Evolutionary conservation across 352 stramenopile genomes (phyloP).

Genomic region (Phytopythium mirpurense): DNA sequence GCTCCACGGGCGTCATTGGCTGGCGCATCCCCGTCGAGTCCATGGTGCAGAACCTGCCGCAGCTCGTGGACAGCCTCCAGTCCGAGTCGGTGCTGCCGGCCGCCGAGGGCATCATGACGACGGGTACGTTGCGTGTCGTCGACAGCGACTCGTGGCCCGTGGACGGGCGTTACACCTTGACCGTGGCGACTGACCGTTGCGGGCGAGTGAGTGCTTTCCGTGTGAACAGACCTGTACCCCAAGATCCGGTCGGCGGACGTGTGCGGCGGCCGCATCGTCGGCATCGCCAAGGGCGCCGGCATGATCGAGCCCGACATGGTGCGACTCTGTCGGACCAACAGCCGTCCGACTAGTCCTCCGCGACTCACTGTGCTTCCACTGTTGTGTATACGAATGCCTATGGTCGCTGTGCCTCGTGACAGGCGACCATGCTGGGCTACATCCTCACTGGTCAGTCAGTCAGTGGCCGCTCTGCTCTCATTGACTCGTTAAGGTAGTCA

Average conservation of each 20-base stretch:
- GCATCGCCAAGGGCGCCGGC: conserved; percentile 97
- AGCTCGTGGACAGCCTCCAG: conserved; percentile 88
- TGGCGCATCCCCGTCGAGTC: conserved; percentile 95
- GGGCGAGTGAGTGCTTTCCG: no score
- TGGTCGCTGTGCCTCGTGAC: neutral
- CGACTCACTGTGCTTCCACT: no score
- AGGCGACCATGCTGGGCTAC: conserved; percentile 84
- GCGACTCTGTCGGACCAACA: conserved; percentile 37
- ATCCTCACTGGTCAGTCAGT: conserved; percentile 69
- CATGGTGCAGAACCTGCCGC: conserved; percentile 77
- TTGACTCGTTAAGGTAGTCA: no score
- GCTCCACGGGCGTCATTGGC: conserved; percentile 97
- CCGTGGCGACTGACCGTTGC: no score
- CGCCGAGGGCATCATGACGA: conserved; percentile 97
- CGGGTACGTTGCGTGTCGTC: conserved; percentile 31
- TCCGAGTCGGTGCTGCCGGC: conserved; percentile 90
- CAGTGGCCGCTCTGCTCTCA: no score
- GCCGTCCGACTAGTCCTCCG: no score
- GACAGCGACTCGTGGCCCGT: no score
- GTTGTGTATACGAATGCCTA: no score
- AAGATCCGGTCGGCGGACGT: conserved; percentile 86
- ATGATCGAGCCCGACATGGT: conserved; percentile 99
- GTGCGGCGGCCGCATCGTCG: conserved; percentile 90
- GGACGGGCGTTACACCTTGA: no score
- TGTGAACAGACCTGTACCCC: conserved; percentile 73